These are phyloP conservation scores for Geotrichum macrosporum DNA, from an alignment of 1,139 yeast genomes.

Conservation along the genomic window DNA sequence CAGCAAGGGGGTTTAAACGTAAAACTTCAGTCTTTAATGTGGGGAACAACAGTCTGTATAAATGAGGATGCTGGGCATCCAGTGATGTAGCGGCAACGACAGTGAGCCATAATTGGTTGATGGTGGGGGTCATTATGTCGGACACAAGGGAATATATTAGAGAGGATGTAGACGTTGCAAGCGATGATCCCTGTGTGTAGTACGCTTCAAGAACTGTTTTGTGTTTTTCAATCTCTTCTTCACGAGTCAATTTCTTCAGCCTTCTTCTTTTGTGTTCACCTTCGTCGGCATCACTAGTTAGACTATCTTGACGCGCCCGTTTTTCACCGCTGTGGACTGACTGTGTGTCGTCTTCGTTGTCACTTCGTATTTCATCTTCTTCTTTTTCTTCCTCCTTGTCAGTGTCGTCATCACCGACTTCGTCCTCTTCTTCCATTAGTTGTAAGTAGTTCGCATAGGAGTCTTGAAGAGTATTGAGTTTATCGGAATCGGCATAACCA, in stretches of 20 bases:
- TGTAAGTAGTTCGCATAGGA: conserved; percentile 30
- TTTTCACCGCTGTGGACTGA: conserved; percentile 11
- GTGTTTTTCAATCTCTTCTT: conserved; percentile 36
- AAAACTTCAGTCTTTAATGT: conserved; percentile 77
- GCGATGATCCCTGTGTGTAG: conserved; percentile 76
- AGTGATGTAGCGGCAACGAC: conserved; percentile 84
- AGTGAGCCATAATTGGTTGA: conserved; percentile 77
- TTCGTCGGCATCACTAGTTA: conserved; percentile 2
- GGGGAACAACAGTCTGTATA: conserved; percentile 69
- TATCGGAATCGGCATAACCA: conserved; percentile 50
- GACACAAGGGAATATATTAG: conserved; percentile 77
- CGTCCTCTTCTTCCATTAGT: conserved; percentile 29
- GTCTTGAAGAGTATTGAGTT: conserved; percentile 28
- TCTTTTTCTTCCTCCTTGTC: conserved; percentile 17
- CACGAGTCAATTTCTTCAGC: conserved; percentile 9
- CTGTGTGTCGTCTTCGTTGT: conserved; percentile 16
- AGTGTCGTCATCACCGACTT: conserved; percentile 22
- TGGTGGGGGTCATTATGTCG: conserved; percentile 68
- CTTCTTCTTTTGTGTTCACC: conserved; percentile 10
- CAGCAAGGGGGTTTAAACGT: conserved; percentile 59
- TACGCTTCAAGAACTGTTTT: conserved; percentile 61
- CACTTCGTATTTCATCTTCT: conserved; percentile 11
- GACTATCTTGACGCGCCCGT: conserved; percentile 8
- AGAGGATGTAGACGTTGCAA: conserved; percentile 69
- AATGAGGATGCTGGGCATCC: conserved; percentile 69